Percentiles rank a stretch among this genome's conserved stretches.
Evolutionary conservation across 2,329 filamentous ascomycete genomes (phyloP).

Genomic region (Exophiala phaeomuriformis): DNA sequence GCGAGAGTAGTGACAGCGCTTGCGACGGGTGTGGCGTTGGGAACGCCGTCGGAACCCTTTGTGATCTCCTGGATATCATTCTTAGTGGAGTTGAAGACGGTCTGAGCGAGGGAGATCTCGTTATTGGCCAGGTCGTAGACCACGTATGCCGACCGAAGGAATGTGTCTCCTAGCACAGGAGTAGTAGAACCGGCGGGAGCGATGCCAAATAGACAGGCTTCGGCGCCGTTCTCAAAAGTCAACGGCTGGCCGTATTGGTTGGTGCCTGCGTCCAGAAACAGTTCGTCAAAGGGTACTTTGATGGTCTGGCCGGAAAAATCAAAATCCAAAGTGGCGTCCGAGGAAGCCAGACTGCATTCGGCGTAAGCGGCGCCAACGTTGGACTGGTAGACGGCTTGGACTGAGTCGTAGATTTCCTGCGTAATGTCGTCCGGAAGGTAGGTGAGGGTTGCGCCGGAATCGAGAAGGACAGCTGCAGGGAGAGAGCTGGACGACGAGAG

Average conservation of each 20-base stretch:
- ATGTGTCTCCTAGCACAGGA: slow-evolving; percentile 54
- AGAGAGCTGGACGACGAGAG: slow-evolving; percentile 23
- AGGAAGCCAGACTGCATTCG: slow-evolving; percentile 47
- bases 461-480: slow-evolving; percentile 58
- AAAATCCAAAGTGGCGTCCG: slow-evolving; percentile 48
- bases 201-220: slow-evolving; percentile 45
- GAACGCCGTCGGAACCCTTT: slow-evolving; percentile 43
- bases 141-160: slow-evolving; percentile 56
- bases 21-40: slow-evolving; percentile 40
- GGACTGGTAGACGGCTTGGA: slow-evolving; percentile 54
- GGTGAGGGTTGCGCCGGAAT: slow-evolving; percentile 61
- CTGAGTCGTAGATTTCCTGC: slow-evolving; percentile 49
- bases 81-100: slow-evolving; percentile 51
- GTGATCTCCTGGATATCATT: slow-evolving; percentile 49
- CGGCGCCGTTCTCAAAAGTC: slow-evolving; percentile 32
- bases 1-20: slow-evolving; percentile 23
- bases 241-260: slow-evolving; percentile 33
- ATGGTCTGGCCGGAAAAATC: slow-evolving; percentile 51
- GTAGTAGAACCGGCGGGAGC: slow-evolving; percentile 42
- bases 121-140: slow-evolving; percentile 56
- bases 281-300: slow-evolving; percentile 48
- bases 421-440: slow-evolving; percentile 53
- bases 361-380: slow-evolving; percentile 47
- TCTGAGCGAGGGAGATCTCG: slow-evolving; percentile 54
- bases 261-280: slow-evolving; percentile 47